Conservation (phyloP, 2,329 filamentous ascomycete species). For the Fusarium subglutinans region DNA sequence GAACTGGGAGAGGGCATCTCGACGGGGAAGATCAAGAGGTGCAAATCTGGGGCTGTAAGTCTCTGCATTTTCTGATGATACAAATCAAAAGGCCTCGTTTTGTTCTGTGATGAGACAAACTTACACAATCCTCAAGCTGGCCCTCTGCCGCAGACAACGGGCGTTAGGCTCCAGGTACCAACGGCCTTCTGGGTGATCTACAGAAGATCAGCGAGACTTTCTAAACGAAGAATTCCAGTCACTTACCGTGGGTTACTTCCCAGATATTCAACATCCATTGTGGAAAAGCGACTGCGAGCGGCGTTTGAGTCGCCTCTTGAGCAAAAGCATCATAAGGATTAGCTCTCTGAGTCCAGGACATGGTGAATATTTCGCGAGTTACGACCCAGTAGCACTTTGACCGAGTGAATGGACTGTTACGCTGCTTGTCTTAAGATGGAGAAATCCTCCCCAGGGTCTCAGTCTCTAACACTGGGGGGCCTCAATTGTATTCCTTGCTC, state of each 20-base stretch:
- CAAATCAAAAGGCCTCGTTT: not conserved
- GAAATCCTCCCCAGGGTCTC: not conserved
- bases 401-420: not conserved
- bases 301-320: slow-evolving; percentile 34
- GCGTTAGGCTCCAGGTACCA: slow-evolving; percentile 40
- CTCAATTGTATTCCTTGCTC: not conserved
- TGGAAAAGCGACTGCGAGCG: slow-evolving; percentile 29
- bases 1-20: slow-evolving; percentile 33
- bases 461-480: not conserved
- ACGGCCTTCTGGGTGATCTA: slow-evolving; percentile 38
- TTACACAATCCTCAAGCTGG: slow-evolving; percentile 45
- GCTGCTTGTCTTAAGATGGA: slow-evolving; percentile 9
- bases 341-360: slow-evolving; percentile 43
- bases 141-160: slow-evolving; percentile 34
- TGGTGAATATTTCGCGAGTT: not conserved
- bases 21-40: slow-evolving; percentile 41
- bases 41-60: slow-evolving; percentile 40
- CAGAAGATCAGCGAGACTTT: slow-evolving; percentile 2
- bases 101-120: not conserved
- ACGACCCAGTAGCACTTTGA: not conserved
- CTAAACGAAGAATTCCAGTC: fast-evolving
- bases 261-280: slow-evolving; percentile 43
- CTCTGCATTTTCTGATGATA: not conserved
- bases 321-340: slow-evolving; percentile 40
- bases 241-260: slow-evolving; percentile 38